Evolutionary conservation across 2,329 filamentous ascomycete species (phyloP).

Genomic region (Dothiorella sarmentorum): DNA sequence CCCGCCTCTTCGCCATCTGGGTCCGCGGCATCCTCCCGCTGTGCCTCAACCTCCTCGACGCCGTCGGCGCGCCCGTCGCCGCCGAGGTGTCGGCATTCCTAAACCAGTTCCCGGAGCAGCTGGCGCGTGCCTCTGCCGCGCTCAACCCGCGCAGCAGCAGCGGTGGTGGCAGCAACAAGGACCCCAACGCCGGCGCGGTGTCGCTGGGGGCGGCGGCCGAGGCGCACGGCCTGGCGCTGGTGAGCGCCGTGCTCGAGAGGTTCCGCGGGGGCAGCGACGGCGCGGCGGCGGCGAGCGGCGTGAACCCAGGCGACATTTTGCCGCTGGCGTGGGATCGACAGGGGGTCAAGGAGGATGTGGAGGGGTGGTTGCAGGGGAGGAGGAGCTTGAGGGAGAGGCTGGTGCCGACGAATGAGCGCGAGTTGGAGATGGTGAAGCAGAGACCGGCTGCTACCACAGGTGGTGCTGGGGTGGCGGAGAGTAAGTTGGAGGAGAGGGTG

Average conservation of each 20-base stretch:
- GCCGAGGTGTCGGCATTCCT: conserved; percentile 83
- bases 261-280: conserved; percentile 59
- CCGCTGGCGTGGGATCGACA: conserved; percentile 71
- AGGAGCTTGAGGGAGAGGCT: conserved; percentile 69
- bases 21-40: conserved; percentile 81
- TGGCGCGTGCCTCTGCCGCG: conserved; percentile 67
- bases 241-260: conserved; percentile 68
- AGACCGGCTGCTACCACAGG: conserved; percentile 38
- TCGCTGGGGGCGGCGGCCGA: conserved; percentile 73
- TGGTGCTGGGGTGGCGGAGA: conserved; percentile 49
- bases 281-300: conserved; percentile 53
- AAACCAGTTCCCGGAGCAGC: conserved; percentile 80
- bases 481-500: conserved; percentile 71
- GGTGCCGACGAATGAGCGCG: conserved; percentile 67
- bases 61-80: conserved; percentile 76
- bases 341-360: conserved; percentile 73
- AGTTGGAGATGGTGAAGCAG: conserved; percentile 58
- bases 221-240: conserved; percentile 72
- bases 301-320: conserved; percentile 59
- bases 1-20: conserved; percentile 86
- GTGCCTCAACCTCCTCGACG: conserved; percentile 80
- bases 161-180: conserved; percentile 35
- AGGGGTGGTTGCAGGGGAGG: conserved; percentile 71
- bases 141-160: conserved; percentile 59
- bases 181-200: conserved; percentile 57